phyloP scores from a whole-genome alignment of 2,329 filamentous ascomycete species.

The Colletotrichum noveboracense region DNA sequence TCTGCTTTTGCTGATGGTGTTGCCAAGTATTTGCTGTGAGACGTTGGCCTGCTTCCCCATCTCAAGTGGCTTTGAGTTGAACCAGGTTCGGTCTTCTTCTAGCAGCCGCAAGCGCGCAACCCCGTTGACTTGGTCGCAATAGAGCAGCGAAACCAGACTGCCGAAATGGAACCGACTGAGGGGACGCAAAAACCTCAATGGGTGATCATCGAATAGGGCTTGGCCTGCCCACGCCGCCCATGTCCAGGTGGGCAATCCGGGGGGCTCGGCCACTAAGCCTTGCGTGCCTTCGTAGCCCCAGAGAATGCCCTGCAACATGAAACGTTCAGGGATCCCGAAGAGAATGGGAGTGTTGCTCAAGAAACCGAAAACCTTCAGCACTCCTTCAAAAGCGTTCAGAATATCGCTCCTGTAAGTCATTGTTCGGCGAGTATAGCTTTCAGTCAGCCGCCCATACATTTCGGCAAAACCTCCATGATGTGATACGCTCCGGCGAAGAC shows the following conservation, averaged over 20 bases:
- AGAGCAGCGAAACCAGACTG: not conserved
- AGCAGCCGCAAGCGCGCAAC: not conserved
- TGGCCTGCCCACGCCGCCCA: not conserved
- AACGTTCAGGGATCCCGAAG: not conserved
- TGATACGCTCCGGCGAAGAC: not conserved
- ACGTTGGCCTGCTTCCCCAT: not conserved
- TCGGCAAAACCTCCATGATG: not conserved
- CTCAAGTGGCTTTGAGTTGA: not conserved
- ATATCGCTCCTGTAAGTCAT: not conserved
- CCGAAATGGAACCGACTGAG: not conserved
- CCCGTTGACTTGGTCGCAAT: not conserved
- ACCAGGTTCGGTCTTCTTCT: not conserved
- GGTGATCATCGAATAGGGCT: not conserved
- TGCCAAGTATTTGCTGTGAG: not conserved
- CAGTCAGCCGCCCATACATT: not conserved
- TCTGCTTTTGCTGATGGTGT: not conserved
- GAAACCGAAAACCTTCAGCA: not conserved
- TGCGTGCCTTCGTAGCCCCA: not conserved
- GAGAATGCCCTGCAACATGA: not conserved
- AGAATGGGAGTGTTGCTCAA: not conserved
- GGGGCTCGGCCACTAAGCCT: no score
- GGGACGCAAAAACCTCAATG: not conserved
- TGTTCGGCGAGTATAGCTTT: not conserved
- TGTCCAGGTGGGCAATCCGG: not conserved
- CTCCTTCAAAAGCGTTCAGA: not conserved